Conservation (phyloP, 257 asterid species). For the Solanum tacnaense region DNA sequence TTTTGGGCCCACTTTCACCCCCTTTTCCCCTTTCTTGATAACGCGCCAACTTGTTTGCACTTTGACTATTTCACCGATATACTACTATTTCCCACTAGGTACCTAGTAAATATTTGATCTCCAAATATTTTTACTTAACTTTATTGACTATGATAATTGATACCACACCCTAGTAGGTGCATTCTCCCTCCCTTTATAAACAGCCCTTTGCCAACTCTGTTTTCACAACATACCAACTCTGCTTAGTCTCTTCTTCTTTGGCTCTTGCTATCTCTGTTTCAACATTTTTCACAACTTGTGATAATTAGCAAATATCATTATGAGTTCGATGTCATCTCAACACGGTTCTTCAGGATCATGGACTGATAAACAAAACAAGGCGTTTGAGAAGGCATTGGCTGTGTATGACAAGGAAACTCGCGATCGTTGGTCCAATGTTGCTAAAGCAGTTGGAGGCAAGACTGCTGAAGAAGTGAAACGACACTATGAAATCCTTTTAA, state of each 20-base stretch:
- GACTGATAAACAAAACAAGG: slow-evolving; percentile 68
- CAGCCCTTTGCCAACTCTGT: not conserved
- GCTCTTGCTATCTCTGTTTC: not conserved
- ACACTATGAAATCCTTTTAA: slow-evolving; percentile 53
- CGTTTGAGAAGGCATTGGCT: slow-evolving; percentile 65
- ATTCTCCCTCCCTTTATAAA: slow-evolving; percentile 3
- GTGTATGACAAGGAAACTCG: slow-evolving; percentile 58
- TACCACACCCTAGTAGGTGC: not conserved
- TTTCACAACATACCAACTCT: slow-evolving; percentile 6
- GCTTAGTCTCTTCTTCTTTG: not conserved
- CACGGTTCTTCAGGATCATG: slow-evolving; percentile 22
- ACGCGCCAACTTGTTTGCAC: not conserved
- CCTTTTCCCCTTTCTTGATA: not conserved
- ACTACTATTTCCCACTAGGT: not conserved
- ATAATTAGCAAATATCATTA: not conserved
- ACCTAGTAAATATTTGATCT: not conserved
- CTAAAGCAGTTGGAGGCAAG: slow-evolving; percentile 54
- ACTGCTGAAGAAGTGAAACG: slow-evolving; percentile 56
- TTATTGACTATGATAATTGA: not conserved
- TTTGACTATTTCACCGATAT: not conserved
- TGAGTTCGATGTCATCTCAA: slow-evolving; percentile 19
- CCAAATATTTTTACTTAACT: not conserved
- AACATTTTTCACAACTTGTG: not conserved
- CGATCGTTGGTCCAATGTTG: slow-evolving; percentile 77
- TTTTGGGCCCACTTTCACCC: not conserved